phyloP scores from a whole-genome alignment of 176 grass and related monocot species.

The Eragrostis curvula region DNA sequence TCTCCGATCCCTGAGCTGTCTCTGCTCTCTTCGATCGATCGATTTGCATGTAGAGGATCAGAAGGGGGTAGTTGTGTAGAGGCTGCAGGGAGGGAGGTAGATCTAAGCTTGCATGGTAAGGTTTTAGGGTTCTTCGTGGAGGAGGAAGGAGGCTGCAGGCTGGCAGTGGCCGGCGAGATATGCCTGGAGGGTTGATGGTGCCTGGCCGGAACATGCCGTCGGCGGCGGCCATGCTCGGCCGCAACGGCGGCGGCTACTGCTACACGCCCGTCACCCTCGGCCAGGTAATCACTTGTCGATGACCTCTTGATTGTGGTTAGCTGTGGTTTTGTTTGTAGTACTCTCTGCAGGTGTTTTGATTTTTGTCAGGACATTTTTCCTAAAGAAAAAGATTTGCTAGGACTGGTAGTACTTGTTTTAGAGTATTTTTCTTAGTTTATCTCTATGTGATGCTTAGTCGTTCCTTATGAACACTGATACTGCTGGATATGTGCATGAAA shows the following conservation, averaged over 20 bases:
- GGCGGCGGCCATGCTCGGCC: slow-evolving; percentile 53
- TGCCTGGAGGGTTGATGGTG: slow-evolving; percentile 86
- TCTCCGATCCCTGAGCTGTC: neutral
- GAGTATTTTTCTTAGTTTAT: neutral
- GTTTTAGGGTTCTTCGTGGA: slow-evolving; percentile 32
- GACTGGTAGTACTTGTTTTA: neutral
- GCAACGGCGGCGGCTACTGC: slow-evolving; percentile 43
- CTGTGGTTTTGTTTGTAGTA: neutral
- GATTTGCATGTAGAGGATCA: neutral
- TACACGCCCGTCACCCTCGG: slow-evolving; percentile 65
- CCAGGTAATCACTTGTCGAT: slow-evolving; percentile 47
- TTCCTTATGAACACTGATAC: neutral
- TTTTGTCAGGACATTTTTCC: neutral
- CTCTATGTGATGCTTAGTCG: neutral
- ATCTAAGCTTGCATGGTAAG: slow-evolving; percentile 23
- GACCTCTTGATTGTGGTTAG: neutral
- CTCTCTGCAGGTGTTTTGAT: neutral
- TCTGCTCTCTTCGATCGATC: neutral
- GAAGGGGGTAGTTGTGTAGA: neutral
- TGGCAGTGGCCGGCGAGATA: neutral
- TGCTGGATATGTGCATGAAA: neutral
- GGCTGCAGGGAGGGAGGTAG: no score
- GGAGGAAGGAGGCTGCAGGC: neutral
- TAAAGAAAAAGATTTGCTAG: neutral
- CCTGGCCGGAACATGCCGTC: slow-evolving; percentile 64